Percentiles rank a stretch among this genome's conserved stretches.
These are phyloP conservation scores for Naumovozyma dairenensis DNA, from an alignment of 805 yeast genomes.

Conservation along the genomic window DNA sequence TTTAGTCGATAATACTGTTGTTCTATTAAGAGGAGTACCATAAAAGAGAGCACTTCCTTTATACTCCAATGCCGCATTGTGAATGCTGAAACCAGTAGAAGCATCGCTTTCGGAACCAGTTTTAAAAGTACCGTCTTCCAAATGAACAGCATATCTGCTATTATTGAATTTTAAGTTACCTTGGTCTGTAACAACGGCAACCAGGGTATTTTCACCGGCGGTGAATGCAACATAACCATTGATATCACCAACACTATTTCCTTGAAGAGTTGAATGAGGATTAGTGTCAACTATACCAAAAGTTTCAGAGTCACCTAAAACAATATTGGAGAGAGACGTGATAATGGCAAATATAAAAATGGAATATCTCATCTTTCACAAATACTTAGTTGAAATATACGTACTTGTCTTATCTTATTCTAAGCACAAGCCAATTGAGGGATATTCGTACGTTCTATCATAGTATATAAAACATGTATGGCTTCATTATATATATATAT, in stretches of 20 bases:
- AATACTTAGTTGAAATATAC: too few relatives aligned
- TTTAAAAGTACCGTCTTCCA: conserved; percentile 15
- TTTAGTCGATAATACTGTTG: conserved; percentile 20
- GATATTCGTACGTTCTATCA: too few relatives aligned
- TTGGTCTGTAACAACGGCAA: conserved; percentile 25
- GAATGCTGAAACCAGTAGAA: conserved; percentile 32
- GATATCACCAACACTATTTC: conserved; percentile 16
- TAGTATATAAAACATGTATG: too few relatives aligned
- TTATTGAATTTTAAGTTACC: conserved; percentile 26
- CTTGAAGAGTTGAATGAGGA: conserved; percentile 18
- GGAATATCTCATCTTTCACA: too few relatives aligned
- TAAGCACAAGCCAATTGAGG: too few relatives aligned
- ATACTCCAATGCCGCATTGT: conserved; percentile 31
- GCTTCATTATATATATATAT: too few relatives aligned
- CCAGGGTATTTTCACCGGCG: conserved; percentile 8
- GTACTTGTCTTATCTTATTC: too few relatives aligned
- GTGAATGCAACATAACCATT: conserved; percentile 16
- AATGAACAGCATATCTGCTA: conserved; percentile 25
- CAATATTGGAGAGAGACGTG: too few relatives aligned
- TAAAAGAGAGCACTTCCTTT: conserved; percentile 29
- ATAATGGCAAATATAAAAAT: too few relatives aligned
- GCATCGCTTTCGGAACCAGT: conserved; percentile 19
- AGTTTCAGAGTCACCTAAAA: neutral
- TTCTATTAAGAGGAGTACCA: conserved; percentile 29
- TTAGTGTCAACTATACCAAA: neutral